Conservation (phyloP, 108 stramenopile genomes). For the Pseudonitzschia delicatissima region DNA sequence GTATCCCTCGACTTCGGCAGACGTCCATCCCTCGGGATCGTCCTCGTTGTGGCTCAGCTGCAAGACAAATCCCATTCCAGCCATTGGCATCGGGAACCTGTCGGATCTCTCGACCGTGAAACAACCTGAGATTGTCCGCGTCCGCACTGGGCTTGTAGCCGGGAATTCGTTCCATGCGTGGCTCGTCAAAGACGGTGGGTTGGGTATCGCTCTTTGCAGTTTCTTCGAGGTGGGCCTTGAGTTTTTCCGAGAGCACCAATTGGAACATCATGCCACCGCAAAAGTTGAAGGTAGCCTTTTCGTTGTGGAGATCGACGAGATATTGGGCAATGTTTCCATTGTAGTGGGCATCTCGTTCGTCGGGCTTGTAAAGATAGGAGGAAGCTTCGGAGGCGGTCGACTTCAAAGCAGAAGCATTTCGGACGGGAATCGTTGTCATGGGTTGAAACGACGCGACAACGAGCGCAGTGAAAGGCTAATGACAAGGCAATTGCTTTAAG, state of each 20-base stretch:
- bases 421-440: background rate
- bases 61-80: slow-evolving; percentile 73
- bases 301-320: slow-evolving; percentile 69
- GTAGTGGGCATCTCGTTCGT: slow-evolving; percentile 4
- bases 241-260: slow-evolving; percentile 58
- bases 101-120: slow-evolving; percentile 79
- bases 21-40: slow-evolving; percentile 74
- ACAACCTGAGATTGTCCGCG: slow-evolving; percentile 57
- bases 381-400: slow-evolving; percentile 17
- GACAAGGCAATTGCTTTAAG: background rate
- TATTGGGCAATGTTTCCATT: slow-evolving; percentile 53
- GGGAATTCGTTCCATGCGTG: slow-evolving; percentile 50
- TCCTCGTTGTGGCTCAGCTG: slow-evolving; percentile 57
- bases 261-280: slow-evolving; percentile 86
- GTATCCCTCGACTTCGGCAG: slow-evolving; percentile 54
- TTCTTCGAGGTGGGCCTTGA: slow-evolving; percentile 42
- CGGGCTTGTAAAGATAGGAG: background rate
- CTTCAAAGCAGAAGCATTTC: background rate
- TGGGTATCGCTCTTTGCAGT: slow-evolving; percentile 18
- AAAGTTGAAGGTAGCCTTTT: slow-evolving; percentile 68
- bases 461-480: background rate
- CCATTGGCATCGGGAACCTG: slow-evolving; percentile 64
- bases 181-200: slow-evolving; percentile 30
- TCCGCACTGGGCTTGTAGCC: slow-evolving; percentile 46
- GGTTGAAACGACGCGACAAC: background rate